A percentile compares a stretch with the other conserved stretches of the same genome.
These are phyloP conservation scores for Scenedesmus sp. DNA, from an alignment of 163 green algal species.

Conservation along the genomic window DNA sequence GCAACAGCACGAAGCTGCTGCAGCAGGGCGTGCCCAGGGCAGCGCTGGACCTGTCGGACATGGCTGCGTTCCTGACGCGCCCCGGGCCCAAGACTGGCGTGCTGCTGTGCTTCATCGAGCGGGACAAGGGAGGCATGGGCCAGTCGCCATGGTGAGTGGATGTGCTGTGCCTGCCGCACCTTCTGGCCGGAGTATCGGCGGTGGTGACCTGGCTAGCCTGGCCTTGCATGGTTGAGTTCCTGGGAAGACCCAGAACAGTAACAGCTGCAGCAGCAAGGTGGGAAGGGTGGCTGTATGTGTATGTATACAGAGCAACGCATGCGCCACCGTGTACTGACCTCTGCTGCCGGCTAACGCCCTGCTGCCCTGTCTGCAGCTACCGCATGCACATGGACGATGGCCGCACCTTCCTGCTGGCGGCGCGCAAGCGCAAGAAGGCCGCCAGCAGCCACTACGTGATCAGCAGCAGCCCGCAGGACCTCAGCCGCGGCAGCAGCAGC, in stretches of 20 bases:
- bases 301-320: background rate
- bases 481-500: constrained; percentile 53
- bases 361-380: constrained; percentile 64
- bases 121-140: constrained; percentile 73
- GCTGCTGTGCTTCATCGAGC: constrained; percentile 86
- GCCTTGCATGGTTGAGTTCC: background rate
- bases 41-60: constrained; percentile 54
- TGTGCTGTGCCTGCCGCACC: too few relatives aligned
- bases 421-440: constrained; percentile 89
- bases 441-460: constrained; percentile 85
- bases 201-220: background rate
- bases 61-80: constrained; percentile 61
- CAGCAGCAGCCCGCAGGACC: constrained; percentile 56
- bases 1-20: background rate
- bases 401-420: constrained; percentile 84
- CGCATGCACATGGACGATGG: constrained; percentile 80
- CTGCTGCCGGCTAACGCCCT: background rate
- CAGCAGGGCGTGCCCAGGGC: background rate
- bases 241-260: background rate
- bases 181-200: too few relatives aligned
- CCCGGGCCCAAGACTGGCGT: constrained; percentile 70
- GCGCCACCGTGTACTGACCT: background rate
- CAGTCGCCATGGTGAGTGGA: constrained; percentile 68
- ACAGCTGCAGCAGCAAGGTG: background rate
- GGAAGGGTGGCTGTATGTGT: background rate